A percentile compares a stretch with the other conserved stretches of the same genome.
Conservation (phyloP, 1,139 yeast species). For the Hanseniaspora gamundiae region DNA sequence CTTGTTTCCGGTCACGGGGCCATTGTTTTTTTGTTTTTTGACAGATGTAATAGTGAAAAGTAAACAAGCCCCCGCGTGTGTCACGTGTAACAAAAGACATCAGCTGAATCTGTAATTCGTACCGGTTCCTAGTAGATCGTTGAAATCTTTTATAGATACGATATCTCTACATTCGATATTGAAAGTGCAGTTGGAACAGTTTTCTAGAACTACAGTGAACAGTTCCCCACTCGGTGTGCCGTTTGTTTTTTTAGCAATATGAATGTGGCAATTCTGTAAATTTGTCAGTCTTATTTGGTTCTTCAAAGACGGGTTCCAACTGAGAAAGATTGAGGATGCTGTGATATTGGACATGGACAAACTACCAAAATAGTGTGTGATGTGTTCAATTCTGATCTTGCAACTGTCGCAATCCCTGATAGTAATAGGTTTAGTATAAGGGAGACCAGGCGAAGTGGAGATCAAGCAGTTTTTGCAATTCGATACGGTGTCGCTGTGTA, state of each 20-base stretch:
- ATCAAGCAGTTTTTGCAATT: constrained; percentile 5
- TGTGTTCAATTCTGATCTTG: neutral
- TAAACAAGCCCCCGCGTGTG: too few relatives aligned
- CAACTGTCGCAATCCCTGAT: neutral
- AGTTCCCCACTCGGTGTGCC: constrained; percentile 8
- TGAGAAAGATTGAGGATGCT: constrained; percentile 9
- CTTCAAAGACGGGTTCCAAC: constrained; percentile 5
- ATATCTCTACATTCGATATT: constrained; percentile 7
- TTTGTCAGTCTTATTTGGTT: constrained; percentile 2
- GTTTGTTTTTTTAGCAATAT: neutral
- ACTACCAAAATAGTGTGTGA: constrained; percentile 10
- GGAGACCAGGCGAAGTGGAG: neutral
- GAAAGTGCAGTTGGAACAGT: constrained; percentile 12
- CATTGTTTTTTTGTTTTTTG: too few relatives aligned
- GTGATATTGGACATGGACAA: constrained; percentile 12
- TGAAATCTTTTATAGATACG: constrained; percentile 12
- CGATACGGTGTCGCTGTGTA: neutral
- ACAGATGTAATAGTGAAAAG: too few relatives aligned
- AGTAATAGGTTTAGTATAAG: neutral
- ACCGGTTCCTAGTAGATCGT: neutral
- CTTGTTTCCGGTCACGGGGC: neutral
- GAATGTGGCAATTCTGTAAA: constrained; percentile 11
- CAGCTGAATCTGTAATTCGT: neutral
- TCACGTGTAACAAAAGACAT: neutral
- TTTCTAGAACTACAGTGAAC: constrained; percentile 16